Percentiles rank a stretch among this genome's conserved stretches.
phyloP scores from a whole-genome alignment of 495 filamentous ascomycete genomes.

The Astrocystis sublimbata region DNA sequence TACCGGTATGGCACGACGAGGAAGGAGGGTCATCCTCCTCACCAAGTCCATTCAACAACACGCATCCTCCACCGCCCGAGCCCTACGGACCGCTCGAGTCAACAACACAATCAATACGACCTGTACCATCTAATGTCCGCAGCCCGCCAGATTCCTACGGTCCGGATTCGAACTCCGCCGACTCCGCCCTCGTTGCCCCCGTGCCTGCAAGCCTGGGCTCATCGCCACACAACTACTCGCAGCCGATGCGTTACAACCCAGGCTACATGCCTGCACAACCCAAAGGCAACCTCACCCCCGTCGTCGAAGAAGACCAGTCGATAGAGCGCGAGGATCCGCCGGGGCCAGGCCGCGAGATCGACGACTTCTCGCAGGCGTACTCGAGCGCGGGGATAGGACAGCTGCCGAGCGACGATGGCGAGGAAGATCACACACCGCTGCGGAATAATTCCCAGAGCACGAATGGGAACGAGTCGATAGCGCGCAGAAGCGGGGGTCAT shows the following conservation, averaged over 20 bases:
- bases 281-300: conserved; percentile 30
- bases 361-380: conserved; percentile 45
- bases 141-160: conserved; percentile 10
- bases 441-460: conserved; percentile 25
- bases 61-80: conserved; percentile 15
- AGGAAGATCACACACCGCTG: conserved; percentile 20
- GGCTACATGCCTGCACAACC: conserved; percentile 13
- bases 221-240: conserved; percentile 22
- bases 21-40: conserved; percentile 27
- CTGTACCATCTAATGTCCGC: conserved; percentile 13
- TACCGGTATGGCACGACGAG: conserved; percentile 34
- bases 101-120: background rate
- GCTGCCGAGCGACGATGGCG: conserved; percentile 26
- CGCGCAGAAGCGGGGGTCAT: background rate
- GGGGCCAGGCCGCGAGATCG: conserved; percentile 41
- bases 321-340: conserved; percentile 5
- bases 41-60: conserved; percentile 18
- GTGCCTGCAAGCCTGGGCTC: conserved; percentile 4
- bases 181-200: conserved; percentile 8
- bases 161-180: conserved; percentile 13
- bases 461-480: conserved; percentile 4
- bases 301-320: conserved; percentile 25
- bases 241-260: conserved; percentile 32
- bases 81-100: conserved; percentile 17
- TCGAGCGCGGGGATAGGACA: conserved; percentile 43